phyloP scores from a whole-genome alignment of 805 yeast species.

The Novakomyces olei region DNA sequence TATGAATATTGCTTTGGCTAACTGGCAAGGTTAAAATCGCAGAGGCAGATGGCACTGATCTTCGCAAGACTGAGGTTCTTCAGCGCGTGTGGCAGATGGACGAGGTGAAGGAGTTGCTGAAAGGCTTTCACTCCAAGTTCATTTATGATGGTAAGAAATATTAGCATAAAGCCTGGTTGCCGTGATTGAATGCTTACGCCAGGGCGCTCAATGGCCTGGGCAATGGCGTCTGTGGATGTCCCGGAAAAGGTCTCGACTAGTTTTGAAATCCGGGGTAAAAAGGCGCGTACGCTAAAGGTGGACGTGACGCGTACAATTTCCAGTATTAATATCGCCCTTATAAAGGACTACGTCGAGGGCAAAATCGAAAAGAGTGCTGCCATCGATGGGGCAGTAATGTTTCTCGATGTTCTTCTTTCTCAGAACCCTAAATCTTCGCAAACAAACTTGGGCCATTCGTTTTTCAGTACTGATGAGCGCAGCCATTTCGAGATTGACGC shows the following conservation, averaged over 20 bases:
- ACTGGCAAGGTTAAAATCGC: neutral
- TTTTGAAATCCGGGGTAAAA: conserved; percentile 1
- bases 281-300: conserved; percentile 3
- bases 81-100: too few species aligned
- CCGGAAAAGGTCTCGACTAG: neutral
- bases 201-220: conserved; percentile 5
- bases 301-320: conserved; percentile 5
- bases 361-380: conserved; percentile 5
- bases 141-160: neutral
- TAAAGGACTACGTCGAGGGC: conserved; percentile 5
- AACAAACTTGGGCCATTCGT: neutral
- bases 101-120: too few species aligned
- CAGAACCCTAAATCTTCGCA: conserved; percentile 5
- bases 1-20: neutral
- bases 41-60: too few species aligned
- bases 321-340: conserved; percentile 6
- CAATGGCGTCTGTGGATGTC: conserved; percentile 5
- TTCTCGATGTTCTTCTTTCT: conserved; percentile 7
- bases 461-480: conserved; percentile 5
- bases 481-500: conserved; percentile 5
- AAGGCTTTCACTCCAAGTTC: too few species aligned
- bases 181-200: conserved; percentile 4
- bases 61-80: too few species aligned
- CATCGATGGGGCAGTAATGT: conserved; percentile 6
- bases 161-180: neutral